phyloP scores from a whole-genome alignment of 441 rosid species.

The Heliophila coronopifolia region DNA sequence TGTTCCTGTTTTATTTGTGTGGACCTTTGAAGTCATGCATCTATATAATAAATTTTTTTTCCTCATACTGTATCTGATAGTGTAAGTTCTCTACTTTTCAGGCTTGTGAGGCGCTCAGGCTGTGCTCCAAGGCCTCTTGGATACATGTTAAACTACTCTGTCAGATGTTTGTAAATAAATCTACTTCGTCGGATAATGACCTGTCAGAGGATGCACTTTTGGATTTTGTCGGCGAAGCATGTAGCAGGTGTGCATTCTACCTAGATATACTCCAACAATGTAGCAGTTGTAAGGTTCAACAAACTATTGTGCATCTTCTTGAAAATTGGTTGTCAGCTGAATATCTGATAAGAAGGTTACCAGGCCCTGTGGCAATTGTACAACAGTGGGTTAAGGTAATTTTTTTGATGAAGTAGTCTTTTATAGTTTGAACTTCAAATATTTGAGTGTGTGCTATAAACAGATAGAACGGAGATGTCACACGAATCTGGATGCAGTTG shows the following conservation, averaged over 20 bases:
- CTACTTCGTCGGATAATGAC: constrained; percentile 33
- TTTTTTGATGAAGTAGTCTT: constrained; percentile 11
- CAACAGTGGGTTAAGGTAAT: constrained; percentile 94
- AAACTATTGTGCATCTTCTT: constrained; percentile 39
- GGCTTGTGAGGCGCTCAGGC: constrained; percentile 75
- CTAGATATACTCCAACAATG: constrained; percentile 73
- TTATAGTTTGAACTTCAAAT: constrained; percentile 11
- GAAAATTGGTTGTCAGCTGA: constrained; percentile 67
- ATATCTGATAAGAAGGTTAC: constrained; percentile 37
- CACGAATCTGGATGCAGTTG: constrained; percentile 34
- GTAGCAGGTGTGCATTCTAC: constrained; percentile 58
- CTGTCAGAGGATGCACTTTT: constrained; percentile 49
- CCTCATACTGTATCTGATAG: neutral
- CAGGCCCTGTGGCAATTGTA: constrained; percentile 67
- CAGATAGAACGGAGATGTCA: constrained; percentile 56
- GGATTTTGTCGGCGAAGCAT: constrained; percentile 53
- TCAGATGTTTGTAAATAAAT: constrained; percentile 34
- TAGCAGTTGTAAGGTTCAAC: constrained; percentile 38
- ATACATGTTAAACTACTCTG: constrained; percentile 43
- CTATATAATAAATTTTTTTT: neutral
- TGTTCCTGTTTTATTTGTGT: constrained; percentile 6
- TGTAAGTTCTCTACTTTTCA: constrained; percentile 30
- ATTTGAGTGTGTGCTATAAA: constrained; percentile 30
- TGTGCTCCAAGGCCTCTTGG: constrained; percentile 82
- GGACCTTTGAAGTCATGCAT: constrained; percentile 15